Conservation (phyloP, 2,329 filamentous ascomycete species). For the Cytospora leucostoma region DNA sequence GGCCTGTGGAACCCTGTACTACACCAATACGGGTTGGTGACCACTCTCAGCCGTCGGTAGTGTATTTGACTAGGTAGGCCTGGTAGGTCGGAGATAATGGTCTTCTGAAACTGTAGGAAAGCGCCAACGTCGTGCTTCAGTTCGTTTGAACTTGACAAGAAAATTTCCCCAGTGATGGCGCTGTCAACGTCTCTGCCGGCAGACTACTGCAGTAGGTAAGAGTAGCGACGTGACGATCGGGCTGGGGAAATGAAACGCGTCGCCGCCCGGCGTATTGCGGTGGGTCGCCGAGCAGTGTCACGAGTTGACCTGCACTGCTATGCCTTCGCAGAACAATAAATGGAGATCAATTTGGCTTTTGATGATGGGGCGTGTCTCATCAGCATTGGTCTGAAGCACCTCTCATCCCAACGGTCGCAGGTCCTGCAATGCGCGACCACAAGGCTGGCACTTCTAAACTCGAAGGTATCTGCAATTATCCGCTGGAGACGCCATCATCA, state of each 20-base stretch:
- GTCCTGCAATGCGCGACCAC: constrained; percentile 12
- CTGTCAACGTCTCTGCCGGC: not conserved
- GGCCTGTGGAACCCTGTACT: constrained; percentile 6
- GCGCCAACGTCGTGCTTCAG: no score
- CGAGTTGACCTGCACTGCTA: not conserved
- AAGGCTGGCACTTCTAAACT: not conserved
- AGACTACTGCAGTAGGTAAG: not conserved
- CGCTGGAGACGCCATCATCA: not conserved
- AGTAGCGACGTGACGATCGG: not conserved
- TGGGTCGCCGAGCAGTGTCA: not conserved
- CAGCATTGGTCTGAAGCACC: not conserved
- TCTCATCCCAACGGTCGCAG: not conserved
- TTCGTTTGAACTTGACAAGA: not conserved
- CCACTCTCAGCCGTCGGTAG: not conserved
- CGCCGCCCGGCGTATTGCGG: not conserved
- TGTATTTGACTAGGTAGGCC: not conserved
- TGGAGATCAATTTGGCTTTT: not conserved
- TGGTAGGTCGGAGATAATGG: not conserved
- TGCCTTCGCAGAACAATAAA: not conserved
- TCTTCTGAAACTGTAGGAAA: not conserved
- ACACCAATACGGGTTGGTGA: not conserved
- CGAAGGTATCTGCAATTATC: not conserved
- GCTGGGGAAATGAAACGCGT: not conserved
- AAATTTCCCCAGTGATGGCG: not conserved
- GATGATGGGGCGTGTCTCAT: constrained; percentile 4